Base-by-base conservation (phyloP, 495 filamentous ascomycete species). In the Bryoglossum gracile region DNA sequence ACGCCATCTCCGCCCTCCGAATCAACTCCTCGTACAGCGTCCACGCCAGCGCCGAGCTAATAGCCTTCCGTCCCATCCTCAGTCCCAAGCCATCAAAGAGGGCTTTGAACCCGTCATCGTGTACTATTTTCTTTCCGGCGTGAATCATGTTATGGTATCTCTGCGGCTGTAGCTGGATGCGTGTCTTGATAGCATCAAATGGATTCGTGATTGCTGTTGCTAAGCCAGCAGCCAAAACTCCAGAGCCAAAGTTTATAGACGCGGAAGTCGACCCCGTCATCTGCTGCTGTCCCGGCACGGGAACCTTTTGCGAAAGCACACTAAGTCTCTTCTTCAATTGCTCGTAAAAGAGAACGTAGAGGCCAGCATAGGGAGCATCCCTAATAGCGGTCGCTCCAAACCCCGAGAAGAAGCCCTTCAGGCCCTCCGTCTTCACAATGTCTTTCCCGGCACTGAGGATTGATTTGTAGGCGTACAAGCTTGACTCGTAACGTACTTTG, bases 321-420 rank as follows among this genome's bases (percentile, higher is more conserved):
- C 74, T 75, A 4, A 96, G 65, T 2, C 70, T 66, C 37, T 75
- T 76, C 65, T 99, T 99, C 44, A 77, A 68, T 57, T 91, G 82
- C 64, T 99, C 92, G 68, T 99, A 99, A 51, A 95, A 87, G 16
- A 95, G 66, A 0, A 99, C 87, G 62, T 99, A 99, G 0, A 96
- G 69, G 0, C 92, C 92, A 0, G 94, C 92, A 63, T 96, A 97
- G 1, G 92, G 92, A 3, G 90, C 94, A 63, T 99, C 92, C 19
- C 92, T 74, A 16, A 95, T 76, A 1, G 94, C 89, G 0, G 92
- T 99, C 0, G 91, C 94, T 32, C 92, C 92, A 60, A 91, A 94
- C 1, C 92, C 94, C 0, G 84, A 75, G 57, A 99, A 96, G 62
- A 99, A 91, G 0, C 94, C 92, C 2, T 82, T 75, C 1, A 86